Evolutionary conservation across 2,329 filamentous ascomycete species (phyloP), one percentile per base, ranked within the genome.

Genomic region (Colletotrichum limetticola): DNA sequence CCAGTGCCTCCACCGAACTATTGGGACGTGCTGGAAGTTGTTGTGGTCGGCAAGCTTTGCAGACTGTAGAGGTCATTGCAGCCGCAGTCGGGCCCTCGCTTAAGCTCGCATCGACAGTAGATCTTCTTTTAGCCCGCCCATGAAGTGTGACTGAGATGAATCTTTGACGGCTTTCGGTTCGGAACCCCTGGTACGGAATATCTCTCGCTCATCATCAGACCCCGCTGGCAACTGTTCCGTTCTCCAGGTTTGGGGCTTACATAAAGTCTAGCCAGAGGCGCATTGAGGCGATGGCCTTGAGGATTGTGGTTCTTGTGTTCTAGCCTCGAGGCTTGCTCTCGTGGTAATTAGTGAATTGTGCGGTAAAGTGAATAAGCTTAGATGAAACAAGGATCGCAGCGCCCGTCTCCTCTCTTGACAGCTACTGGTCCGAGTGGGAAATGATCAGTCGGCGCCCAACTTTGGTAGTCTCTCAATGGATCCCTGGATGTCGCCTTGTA

Each of bases 1-100:
- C 35, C 65, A 63, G 56, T 60, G 61, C 71, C 66, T 73, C 71
- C 66, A 73, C 61, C 71, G 67, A 73, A 71, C 71, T 35, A 61
- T 32, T 66, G 71, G 71, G 61, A 73, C 71, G 71, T 73, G 71
- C 71, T 73, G 49, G 28, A 12, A n/a, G 16, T 30, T 30, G 52
- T 32, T 24, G 30, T 42, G 66, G 22, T 26, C 60, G 46, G 55
- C 35, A 49, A n/a, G 59, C 24, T 53, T 12, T 35, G 32, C 32
- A 35, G 32, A 35, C 65, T 28, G 26, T 22, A 16, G 24, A 52
- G 57, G 65, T 35, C 42, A 14, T 22, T 46, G 16, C 11, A 22
- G 37, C 37, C 55, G 66, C 11, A 16, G 58, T 58, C 42, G 66
- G 58, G 22, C 65, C 66, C 32, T 66, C 49, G 37, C 49, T 73